Evolutionary conservation across 2,329 filamentous ascomycete species (phyloP).

Genomic region (Claviceps lovelessii): DNA sequence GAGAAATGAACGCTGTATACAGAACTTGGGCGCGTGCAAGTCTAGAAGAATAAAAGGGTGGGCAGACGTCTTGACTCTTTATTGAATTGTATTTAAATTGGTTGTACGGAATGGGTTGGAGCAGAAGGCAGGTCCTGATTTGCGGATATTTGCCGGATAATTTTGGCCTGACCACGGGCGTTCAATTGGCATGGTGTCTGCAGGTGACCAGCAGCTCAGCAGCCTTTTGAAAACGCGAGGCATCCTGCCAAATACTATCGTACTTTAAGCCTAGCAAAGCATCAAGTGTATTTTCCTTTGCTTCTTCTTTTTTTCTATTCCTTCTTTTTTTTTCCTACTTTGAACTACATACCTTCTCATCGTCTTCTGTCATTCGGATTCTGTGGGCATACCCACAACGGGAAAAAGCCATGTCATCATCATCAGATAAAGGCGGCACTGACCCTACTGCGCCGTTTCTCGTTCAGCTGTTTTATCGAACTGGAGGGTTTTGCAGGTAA

Average conservation of each 20-base stretch:
- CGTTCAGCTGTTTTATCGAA: conserved; percentile 71
- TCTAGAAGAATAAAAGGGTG: no score
- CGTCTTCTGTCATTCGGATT: not conserved
- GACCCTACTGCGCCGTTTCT: conserved; percentile 67
- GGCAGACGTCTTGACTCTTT: no score
- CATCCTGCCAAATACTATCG: not conserved
- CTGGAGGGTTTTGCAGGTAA: conserved; percentile 55
- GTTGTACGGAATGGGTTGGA: no score
- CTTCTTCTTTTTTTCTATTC: not conserved
- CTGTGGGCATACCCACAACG: not conserved
- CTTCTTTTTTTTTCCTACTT: not conserved
- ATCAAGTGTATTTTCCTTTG: not conserved
- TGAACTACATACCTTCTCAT: not conserved
- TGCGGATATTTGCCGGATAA: conserved; percentile 16
- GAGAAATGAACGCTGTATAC: no score
- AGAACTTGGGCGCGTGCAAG: no score
- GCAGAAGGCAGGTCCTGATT: conserved; percentile 7
- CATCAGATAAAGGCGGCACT: conserved; percentile 36
- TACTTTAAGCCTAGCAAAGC: not conserved
- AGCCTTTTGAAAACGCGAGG: not conserved
- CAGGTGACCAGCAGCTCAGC: not conserved
- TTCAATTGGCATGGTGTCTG: no score
- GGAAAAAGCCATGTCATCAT: conserved; percentile 14
- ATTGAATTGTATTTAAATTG: no score
- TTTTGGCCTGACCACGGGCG: not conserved